A percentile compares a stretch with the other conserved stretches of the same genome.
Evolutionary conservation across 2,329 filamentous ascomycete genomes (phyloP).

Genomic region (Calonectria pteridis): DNA sequence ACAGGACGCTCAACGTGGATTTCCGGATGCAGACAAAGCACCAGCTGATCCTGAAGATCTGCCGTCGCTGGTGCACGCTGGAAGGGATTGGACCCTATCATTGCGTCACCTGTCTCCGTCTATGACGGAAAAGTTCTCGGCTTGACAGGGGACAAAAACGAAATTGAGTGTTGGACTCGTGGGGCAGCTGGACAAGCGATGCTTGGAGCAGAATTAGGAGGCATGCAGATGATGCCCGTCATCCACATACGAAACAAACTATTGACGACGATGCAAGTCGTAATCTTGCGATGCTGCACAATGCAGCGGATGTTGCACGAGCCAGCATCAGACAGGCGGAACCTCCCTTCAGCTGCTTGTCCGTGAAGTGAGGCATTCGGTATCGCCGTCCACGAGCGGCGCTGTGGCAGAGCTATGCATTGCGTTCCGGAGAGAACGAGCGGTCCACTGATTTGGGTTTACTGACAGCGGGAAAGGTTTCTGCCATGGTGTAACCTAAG

Average conservation of each 20-base stretch:
- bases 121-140: not conserved
- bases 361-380: slow-evolving; percentile 6
- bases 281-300: not conserved
- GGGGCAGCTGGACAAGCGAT: slow-evolving; percentile 3
- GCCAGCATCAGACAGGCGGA: not conserved
- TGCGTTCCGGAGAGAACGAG: slow-evolving; percentile 11
- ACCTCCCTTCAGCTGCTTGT: not conserved
- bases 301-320: not conserved
- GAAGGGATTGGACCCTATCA: not conserved
- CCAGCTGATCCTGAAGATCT: not conserved
- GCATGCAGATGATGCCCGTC: slow-evolving; percentile 9
- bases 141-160: not conserved
- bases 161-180: slow-evolving; percentile 7
- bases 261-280: not conserved
- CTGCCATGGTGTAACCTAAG: slow-evolving; percentile 24
- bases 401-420: not conserved
- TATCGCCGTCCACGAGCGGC: slow-evolving; percentile 6
- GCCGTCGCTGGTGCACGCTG: not conserved
- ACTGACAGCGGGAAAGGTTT: slow-evolving; percentile 24
- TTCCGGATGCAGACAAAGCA: slow-evolving; percentile 2
- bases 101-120: slow-evolving; percentile 13
- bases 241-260: not conserved
- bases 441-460: slow-evolving; percentile 43
- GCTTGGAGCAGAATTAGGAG: not conserved
- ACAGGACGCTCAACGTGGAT: not conserved